These are phyloP conservation scores for Amorphotheca resinae DNA, from an alignment of 495 filamentous ascomycete species.

Conservation along the genomic window DNA sequence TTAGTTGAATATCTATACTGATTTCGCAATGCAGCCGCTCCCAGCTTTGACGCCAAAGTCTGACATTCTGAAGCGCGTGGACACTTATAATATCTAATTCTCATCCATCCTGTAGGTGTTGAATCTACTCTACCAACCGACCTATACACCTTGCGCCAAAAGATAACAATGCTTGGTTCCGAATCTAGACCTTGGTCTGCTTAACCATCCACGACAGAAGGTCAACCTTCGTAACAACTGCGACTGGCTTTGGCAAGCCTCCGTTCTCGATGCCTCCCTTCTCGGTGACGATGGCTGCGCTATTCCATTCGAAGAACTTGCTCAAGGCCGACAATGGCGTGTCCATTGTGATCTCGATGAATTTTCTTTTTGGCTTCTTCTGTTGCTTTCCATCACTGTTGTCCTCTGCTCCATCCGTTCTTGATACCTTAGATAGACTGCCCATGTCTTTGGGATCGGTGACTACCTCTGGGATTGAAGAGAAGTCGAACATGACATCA, in stretches of 20 bases:
- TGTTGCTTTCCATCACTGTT: slow-evolving; percentile 14
- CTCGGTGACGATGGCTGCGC: slow-evolving; percentile 86
- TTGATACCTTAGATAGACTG: slow-evolving; percentile 10
- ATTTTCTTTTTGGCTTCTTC: slow-evolving; percentile 48
- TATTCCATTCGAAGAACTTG: slow-evolving; percentile 96
- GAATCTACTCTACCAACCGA: neutral
- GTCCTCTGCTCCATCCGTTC: slow-evolving; percentile 10
- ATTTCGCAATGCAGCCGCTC: too few relatives aligned
- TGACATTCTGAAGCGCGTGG: too few relatives aligned
- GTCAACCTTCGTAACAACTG: slow-evolving; percentile 95
- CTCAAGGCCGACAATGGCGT: slow-evolving; percentile 74
- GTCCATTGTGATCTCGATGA: slow-evolving; percentile 86
- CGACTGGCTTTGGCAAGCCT: slow-evolving; percentile 58
- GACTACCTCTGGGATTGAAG: slow-evolving; percentile 72
- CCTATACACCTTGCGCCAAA: neutral
- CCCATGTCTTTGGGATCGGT: slow-evolving; percentile 51
- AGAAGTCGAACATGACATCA: slow-evolving; percentile 95
- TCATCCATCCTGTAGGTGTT: too few relatives aligned
- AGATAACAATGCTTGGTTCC: neutral
- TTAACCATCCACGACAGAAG: slow-evolving; percentile 85
- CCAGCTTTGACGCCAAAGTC: too few relatives aligned
- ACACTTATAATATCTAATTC: too few relatives aligned
- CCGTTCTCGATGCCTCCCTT: slow-evolving; percentile 34
- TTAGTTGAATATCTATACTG: too few relatives aligned
- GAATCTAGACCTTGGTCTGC: slow-evolving; percentile 34